Percentiles rank a stretch among this genome's conserved stretches.
Evolutionary conservation across 176 grass and related monocot species (phyloP).

Genomic region (Cocos nucifera): DNA sequence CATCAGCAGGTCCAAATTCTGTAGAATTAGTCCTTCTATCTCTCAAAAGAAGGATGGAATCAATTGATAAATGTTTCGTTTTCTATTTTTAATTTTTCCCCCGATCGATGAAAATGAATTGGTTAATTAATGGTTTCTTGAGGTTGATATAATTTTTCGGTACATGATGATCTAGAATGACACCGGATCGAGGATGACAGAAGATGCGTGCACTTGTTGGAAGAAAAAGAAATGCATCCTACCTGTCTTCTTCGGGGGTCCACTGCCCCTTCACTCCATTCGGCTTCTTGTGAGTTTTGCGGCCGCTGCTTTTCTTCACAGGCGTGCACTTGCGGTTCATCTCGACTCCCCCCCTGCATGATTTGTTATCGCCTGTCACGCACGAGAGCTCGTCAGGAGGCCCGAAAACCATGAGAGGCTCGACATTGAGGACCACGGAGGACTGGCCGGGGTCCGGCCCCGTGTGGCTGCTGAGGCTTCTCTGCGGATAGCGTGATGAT

Average conservation of each 20-base stretch:
- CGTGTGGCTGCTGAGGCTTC: background rate
- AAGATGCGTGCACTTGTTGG: no score
- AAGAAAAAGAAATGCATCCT: no score
- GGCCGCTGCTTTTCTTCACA: background rate
- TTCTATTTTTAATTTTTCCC: no score
- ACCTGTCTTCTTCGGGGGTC: conserved; percentile 81
- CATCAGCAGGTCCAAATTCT: no score
- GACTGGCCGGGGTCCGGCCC: background rate
- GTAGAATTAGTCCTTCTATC: no score
- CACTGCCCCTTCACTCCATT: conserved; percentile 90
- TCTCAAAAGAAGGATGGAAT: no score
- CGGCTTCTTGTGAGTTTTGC: conserved; percentile 38
- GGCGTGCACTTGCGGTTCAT: conserved; percentile 14
- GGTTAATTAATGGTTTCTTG: no score
- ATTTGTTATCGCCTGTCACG: conserved; percentile 11
- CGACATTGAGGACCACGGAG: background rate
- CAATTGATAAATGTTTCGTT: no score
- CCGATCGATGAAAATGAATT: no score
- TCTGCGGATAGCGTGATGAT: background rate
- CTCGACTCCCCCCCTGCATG: conserved; percentile 12
- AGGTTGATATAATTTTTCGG: no score
- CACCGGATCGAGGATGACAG: no score
- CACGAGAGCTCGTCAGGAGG: conserved; percentile 27
- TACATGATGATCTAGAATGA: no score
- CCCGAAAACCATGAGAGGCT: conserved; percentile 17